Base-by-base conservation (phyloP, 495 filamentous ascomycete species). In the Podospora pseudoanserina region DNA sequence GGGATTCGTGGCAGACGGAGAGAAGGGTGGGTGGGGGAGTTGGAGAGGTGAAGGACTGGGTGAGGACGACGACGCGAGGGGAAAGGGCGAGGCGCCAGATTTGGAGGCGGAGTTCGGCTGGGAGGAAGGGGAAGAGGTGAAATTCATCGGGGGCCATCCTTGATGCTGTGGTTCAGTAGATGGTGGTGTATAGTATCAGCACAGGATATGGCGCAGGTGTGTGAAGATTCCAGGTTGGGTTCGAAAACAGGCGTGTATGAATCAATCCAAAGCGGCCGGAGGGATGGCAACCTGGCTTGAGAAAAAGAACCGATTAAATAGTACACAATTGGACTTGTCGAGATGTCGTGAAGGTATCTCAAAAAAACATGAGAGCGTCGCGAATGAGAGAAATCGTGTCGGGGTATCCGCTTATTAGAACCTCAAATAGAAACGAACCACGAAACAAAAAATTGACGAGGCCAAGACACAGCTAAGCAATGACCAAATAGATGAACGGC, bases 101-200 rank as follows among this genome's bases (percentile, higher is more conserved):
- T 53, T 83, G 72, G 61, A 83, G 77, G 62, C 84, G 83, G 44
- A 85, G 78, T 76, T 86, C 84, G 39, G 78, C 60, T 32, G 84
- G 81, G 13, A 86, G 76, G 16, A 65, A 32, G 23, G 71, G 59
- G 72, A 85, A 86, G 67, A 78, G 71, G 57, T 72, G 64, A 68
- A 85, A 85, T n/a, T 70, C 65, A 16, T 68, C 19, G 16, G 32
- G 4, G 60, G 20, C 66, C 65, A 49, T 65, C 65, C 56, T 65
- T 74, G 68, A 59, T 20, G 23, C 67, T 58, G 26, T 34, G 11
- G 55, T 26, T 30, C 54, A 18, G 30, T 49, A 49, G 58, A 68
- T 63, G 66, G 56, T 28, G 20, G 53, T 26, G 16, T 64, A 39
- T 39, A 39, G 5, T 11, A 32, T 32, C 30, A 32, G 4, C 7